Evolutionary conservation across 208 protist genomes (phyloP).

Genomic region (Trypanosoma melophagium): DNA sequence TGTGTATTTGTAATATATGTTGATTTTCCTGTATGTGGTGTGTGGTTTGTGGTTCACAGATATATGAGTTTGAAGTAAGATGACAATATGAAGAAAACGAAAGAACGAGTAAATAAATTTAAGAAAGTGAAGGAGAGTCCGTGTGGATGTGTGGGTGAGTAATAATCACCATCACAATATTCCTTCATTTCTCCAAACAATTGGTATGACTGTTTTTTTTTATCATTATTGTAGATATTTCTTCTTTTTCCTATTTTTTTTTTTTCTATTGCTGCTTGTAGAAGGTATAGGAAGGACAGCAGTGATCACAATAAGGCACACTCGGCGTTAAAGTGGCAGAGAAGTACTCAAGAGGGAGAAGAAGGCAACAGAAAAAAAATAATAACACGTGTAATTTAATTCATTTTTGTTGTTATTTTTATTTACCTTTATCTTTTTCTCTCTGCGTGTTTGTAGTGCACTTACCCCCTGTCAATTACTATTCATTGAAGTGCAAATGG

Average conservation of each 20-base stretch:
- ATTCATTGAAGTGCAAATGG: not conserved
- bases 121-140: not conserved
- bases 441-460: too few relatives aligned
- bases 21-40: too few relatives aligned
- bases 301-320: too few relatives aligned
- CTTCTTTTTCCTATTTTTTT: not conserved
- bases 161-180: not conserved
- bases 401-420: not conserved
- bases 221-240: too few relatives aligned
- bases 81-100: too few relatives aligned
- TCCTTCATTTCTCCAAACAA: not conserved
- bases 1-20: not conserved
- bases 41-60: too few relatives aligned
- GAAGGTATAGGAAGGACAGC: too few relatives aligned
- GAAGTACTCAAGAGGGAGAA: conserved; percentile 4
- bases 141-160: not conserved
- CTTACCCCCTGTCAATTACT: not conserved
- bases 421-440: not conserved
- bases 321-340: not conserved
- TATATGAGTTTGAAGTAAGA: too few relatives aligned
- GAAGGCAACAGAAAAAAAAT: conserved; percentile 6
- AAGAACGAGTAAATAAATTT: too few relatives aligned
- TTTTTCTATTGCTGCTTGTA: not conserved
- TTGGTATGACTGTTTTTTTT: too few relatives aligned
- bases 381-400: not conserved